phyloP scores from a whole-genome alignment of 208 protist genomes.

The Sergeia podlipaevii region DNA sequence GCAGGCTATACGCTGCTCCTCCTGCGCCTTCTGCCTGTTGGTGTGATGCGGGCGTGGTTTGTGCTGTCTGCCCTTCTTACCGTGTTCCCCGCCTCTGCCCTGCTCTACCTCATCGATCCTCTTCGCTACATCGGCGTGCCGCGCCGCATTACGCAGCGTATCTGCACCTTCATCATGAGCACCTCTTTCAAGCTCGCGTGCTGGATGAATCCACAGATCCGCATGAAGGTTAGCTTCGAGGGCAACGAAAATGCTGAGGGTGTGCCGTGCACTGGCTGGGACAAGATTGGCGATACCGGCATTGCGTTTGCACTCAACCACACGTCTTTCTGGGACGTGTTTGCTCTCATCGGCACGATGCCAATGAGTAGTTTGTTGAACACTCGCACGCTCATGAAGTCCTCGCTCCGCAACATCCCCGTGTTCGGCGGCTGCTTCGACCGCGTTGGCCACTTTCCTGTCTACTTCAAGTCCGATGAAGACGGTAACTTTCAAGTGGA shows the following conservation, averaged over 20 bases:
- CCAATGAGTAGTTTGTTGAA: slow-evolving; percentile 21
- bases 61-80: slow-evolving; percentile 19
- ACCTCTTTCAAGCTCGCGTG: slow-evolving; percentile 24
- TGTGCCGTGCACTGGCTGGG: slow-evolving; percentile 20
- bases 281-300: slow-evolving; percentile 19
- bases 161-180: slow-evolving; percentile 21
- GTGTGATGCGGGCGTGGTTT: slow-evolving; percentile 49
- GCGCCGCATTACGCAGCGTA: slow-evolving; percentile 10
- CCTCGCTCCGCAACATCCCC: slow-evolving; percentile 43
- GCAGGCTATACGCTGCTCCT: slow-evolving; percentile 26
- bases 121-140: slow-evolving; percentile 44
- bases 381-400: slow-evolving; percentile 56
- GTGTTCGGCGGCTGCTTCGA: slow-evolving; percentile 56
- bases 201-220: slow-evolving; percentile 47
- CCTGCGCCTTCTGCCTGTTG: slow-evolving; percentile 22
- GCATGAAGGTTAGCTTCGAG: slow-evolving; percentile 26
- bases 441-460: slow-evolving; percentile 55
- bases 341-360: slow-evolving; percentile 27
- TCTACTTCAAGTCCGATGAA: slow-evolving; percentile 60
- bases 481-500: slow-evolving; percentile 56
- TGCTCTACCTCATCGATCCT: slow-evolving; percentile 28
- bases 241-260: slow-evolving; percentile 19
- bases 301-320: slow-evolving; percentile 50
- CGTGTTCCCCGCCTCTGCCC: slow-evolving; percentile 22
- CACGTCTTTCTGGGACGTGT: slow-evolving; percentile 69